Conservation (phyloP, 2,329 filamentous ascomycete species). For the Colletotrichum tropicicola region DNA sequence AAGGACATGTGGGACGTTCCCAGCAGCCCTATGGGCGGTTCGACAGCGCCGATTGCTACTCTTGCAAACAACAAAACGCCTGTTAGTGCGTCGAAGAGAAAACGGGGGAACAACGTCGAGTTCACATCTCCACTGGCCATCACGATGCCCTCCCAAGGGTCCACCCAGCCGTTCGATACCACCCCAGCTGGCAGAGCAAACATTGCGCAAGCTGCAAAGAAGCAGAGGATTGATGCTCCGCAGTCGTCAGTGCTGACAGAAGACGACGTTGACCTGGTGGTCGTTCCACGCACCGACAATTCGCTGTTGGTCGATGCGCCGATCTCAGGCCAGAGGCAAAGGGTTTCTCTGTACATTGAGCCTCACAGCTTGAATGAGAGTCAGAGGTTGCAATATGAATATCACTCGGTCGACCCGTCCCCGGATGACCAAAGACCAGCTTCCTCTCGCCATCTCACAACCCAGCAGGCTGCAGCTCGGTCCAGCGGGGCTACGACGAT, state of each 20-base stretch:
- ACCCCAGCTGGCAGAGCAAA: slow-evolving; percentile 6
- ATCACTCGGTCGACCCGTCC: slow-evolving; percentile 39
- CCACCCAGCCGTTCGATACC: slow-evolving; percentile 19
- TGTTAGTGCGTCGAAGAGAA: slow-evolving; percentile 15
- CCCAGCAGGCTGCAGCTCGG: slow-evolving; percentile 14
- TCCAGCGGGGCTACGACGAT: slow-evolving; percentile 44
- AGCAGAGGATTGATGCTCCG: neutral
- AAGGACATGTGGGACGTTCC: slow-evolving; percentile 55
- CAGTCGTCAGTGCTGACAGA: neutral
- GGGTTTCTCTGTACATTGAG: slow-evolving; percentile 42
- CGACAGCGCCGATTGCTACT: slow-evolving; percentile 32
- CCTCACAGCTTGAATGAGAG: slow-evolving; percentile 45
- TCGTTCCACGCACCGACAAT: slow-evolving; percentile 29
- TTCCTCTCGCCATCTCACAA: slow-evolving; percentile 19
- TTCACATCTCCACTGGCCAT: slow-evolving; percentile 2
- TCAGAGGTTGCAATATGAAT: slow-evolving; percentile 49
- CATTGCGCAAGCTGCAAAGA: neutral
- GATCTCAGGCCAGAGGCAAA: slow-evolving; percentile 23
- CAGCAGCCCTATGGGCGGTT: slow-evolving; percentile 43
- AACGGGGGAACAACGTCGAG: slow-evolving; percentile 13
- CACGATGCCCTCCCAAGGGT: slow-evolving; percentile 14
- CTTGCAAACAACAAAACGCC: neutral
- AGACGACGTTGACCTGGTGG: slow-evolving; percentile 35
- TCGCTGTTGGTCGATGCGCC: slow-evolving; percentile 1
- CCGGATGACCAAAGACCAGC: slow-evolving; percentile 19